These are phyloP conservation scores for Alternaria arborescens DNA, from an alignment of 2,329 filamentous ascomycete species.

Conservation along the genomic window DNA sequence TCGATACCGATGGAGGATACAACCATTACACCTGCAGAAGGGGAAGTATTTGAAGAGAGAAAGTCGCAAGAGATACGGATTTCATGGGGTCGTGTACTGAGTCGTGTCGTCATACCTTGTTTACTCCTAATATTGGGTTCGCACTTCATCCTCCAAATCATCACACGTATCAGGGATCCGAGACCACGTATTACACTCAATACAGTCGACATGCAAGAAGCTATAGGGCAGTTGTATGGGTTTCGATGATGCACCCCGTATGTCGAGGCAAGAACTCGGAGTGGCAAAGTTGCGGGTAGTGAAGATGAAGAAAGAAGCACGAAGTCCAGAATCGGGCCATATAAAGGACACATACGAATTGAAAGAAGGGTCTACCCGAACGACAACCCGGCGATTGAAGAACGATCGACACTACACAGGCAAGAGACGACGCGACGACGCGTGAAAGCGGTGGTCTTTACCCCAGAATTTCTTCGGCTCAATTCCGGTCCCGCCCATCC, in stretches of 20 bases:
- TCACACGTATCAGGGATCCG: background rate
- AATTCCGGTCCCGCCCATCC: background rate
- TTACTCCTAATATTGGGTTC: slow-evolving; percentile 15
- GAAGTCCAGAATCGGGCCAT: background rate
- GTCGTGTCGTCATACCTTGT: slow-evolving; percentile 17
- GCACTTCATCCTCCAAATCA: slow-evolving; percentile 12
- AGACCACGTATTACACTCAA: slow-evolving; percentile 9
- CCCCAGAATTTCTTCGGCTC: background rate
- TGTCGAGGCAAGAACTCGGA: background rate
- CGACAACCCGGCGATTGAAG: background rate
- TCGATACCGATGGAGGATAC: background rate
- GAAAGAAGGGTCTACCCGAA: background rate
- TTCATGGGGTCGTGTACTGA: slow-evolving; percentile 22
- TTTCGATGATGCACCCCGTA: background rate
- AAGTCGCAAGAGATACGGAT: background rate
- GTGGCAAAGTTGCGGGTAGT: background rate
- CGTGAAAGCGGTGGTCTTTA: background rate
- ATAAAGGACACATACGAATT: background rate
- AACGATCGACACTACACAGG: background rate
- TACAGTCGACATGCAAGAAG: slow-evolving; percentile 16
- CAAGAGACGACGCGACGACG: background rate
- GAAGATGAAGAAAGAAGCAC: background rate
- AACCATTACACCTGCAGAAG: background rate
- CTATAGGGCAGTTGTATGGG: slow-evolving; percentile 13
- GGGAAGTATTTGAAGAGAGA: background rate